Evolutionary conservation across 139 green algal species (phyloP).

Genomic region (Dunaliella sp.): DNA sequence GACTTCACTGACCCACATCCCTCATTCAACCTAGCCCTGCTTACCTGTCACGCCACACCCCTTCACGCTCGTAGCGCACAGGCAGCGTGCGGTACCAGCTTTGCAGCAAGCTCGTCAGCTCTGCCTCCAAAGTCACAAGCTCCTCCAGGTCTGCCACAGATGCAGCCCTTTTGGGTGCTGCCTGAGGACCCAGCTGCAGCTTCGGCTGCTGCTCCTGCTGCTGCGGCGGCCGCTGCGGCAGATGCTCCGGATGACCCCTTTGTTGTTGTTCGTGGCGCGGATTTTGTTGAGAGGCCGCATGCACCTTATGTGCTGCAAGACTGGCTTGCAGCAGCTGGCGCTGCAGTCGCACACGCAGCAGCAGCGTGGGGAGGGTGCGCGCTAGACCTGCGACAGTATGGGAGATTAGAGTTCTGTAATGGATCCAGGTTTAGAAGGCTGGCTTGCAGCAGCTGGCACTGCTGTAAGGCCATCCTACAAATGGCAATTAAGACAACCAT

Average conservation of each 20-base stretch:
- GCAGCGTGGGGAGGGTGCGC: conserved; percentile 24
- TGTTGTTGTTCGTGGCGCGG: no score
- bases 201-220: neutral
- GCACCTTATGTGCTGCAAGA: neutral
- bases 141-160: neutral
- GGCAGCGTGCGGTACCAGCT: neutral
- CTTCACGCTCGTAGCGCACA: neutral
- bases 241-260: no score
- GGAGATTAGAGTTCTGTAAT: no score
- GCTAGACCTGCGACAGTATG: neutral
- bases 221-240: neutral
- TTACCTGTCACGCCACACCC: neutral
- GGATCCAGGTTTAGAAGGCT: no score
- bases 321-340: conserved; percentile 65
- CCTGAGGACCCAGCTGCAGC: neutral
- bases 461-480: no score
- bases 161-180: neutral
- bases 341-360: conserved; percentile 4
- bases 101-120: neutral
- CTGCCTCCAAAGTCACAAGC: neutral
- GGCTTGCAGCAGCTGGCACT: conserved; percentile 65
- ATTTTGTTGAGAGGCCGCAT: neutral
- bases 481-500: no score
- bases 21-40: neutral
- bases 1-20: no score